These are phyloP conservation scores for Linum lewisii DNA, from an alignment of 345 rosid genomes.

Conservation along the genomic window DNA sequence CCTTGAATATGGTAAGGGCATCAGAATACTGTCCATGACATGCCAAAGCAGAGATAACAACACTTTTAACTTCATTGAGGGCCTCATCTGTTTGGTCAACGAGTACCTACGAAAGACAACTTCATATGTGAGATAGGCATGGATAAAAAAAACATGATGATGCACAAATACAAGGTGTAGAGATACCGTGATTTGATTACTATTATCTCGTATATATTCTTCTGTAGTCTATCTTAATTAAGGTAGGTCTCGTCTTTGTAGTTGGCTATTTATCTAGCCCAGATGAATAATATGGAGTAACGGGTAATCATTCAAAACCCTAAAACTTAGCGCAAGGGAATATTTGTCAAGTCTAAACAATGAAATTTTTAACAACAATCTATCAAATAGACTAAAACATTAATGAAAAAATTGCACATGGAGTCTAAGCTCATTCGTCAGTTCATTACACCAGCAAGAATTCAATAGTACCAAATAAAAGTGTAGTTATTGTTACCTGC, in stretches of 20 bases:
- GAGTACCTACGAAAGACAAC: slow-evolving; percentile 38
- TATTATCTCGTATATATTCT: too few species aligned
- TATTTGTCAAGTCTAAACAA: too few species aligned
- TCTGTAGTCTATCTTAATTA: too few species aligned
- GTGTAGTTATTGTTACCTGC: slow-evolving; percentile 38
- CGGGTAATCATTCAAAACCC: too few species aligned
- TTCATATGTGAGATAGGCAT: slow-evolving; percentile 3
- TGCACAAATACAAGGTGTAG: not conserved
- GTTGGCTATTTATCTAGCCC: too few species aligned
- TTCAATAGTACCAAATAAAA: not conserved
- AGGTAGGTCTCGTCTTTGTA: too few species aligned
- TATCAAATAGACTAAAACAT: not conserved
- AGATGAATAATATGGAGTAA: too few species aligned
- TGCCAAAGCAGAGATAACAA: slow-evolving; percentile 60
- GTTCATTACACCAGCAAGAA: too few species aligned
- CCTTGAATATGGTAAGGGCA: slow-evolving; percentile 53
- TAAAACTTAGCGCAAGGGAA: too few species aligned
- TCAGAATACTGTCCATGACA: slow-evolving; percentile 48
- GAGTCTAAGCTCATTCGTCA: not conserved
- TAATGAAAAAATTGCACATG: not conserved
- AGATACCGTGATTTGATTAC: too few species aligned
- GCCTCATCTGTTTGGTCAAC: slow-evolving; percentile 23
- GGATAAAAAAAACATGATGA: not conserved
- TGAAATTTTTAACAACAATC: not conserved
- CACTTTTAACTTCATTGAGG: slow-evolving; percentile 53